These are phyloP conservation scores for Strigomonas oncopelti DNA, from an alignment of 208 protist genomes.

Conservation along the genomic window DNA sequence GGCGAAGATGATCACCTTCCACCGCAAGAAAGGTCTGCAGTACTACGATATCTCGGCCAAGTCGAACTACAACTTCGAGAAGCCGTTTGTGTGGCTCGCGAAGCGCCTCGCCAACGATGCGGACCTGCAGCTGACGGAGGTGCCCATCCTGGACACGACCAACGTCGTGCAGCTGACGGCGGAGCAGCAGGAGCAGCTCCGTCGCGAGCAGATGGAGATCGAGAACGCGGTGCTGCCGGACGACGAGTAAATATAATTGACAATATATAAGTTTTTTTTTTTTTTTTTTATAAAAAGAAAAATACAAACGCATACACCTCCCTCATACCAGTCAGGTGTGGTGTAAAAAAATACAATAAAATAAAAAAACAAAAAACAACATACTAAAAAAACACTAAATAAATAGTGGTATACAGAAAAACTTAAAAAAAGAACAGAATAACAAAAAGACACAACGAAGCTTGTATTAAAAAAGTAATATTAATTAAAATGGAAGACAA, in stretches of 20 bases:
- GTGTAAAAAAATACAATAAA: not conserved
- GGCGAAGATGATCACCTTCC: constrained; percentile 99
- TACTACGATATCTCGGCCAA: constrained; percentile 99
- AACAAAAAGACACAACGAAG: constrained; percentile 2
- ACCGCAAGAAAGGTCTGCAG: constrained; percentile 99
- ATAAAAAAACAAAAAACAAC: constrained; percentile 9
- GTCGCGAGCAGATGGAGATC: constrained; percentile 71
- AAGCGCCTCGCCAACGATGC: constrained; percentile 95
- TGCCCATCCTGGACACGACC: constrained; percentile 76
- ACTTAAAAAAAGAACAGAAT: not conserved
- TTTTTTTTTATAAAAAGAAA: constrained; percentile 8
- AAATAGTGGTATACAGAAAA: not conserved
- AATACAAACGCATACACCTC: too few species aligned
- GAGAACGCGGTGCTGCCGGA: constrained; percentile 91
- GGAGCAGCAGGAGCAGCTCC: constrained; percentile 64
- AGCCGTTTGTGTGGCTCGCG: constrained; percentile 99
- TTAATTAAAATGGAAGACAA: constrained; percentile 1
- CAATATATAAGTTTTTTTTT: constrained; percentile 4
- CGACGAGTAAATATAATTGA: constrained; percentile 78
- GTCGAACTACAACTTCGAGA: constrained; percentile 99
- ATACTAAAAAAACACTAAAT: constrained; percentile 6
- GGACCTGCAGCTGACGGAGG: constrained; percentile 93
- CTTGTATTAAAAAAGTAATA: constrained; percentile 6
- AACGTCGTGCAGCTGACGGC: constrained; percentile 83
- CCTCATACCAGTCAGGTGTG: too few species aligned